Evolutionary conservation across 2,329 filamentous ascomycete genomes (phyloP).

Genomic region (Paecilomyces sp.): DNA sequence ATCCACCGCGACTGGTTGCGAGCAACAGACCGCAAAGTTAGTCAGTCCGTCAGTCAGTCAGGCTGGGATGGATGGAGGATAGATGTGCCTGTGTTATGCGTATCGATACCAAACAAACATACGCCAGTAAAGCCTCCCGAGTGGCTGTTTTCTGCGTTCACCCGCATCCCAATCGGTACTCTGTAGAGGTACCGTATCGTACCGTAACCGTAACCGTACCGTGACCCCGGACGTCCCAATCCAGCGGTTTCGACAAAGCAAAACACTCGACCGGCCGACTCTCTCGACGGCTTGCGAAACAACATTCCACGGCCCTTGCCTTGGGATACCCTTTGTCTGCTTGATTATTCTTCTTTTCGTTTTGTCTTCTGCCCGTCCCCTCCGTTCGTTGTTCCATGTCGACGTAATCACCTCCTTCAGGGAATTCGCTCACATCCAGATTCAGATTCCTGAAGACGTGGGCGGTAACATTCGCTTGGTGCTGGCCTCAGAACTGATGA

Average conservation of each 20-base stretch:
- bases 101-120: not conserved
- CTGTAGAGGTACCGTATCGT: too few relatives aligned
- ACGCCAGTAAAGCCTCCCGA: not conserved
- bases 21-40: not conserved
- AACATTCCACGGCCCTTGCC: not conserved
- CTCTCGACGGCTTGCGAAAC: not conserved
- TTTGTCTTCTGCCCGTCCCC: not conserved
- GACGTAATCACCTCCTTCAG: not conserved
- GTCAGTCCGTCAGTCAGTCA: not conserved
- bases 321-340: not conserved
- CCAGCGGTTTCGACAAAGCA: not conserved
- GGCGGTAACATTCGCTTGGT: not conserved
- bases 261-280: not conserved
- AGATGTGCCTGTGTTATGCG: not conserved
- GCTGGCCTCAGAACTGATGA: not conserved
- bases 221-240: not conserved
- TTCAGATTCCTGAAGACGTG: not conserved
- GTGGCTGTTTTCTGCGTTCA: not conserved
- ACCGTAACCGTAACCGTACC: not conserved
- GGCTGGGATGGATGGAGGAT: too few relatives aligned
- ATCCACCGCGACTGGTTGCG: not conserved
- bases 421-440: not conserved
- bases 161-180: not conserved
- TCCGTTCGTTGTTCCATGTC: not conserved
- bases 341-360: not conserved